Conservation (phyloP, 441 rosid species). For the Francoa sonchifolia region DNA sequence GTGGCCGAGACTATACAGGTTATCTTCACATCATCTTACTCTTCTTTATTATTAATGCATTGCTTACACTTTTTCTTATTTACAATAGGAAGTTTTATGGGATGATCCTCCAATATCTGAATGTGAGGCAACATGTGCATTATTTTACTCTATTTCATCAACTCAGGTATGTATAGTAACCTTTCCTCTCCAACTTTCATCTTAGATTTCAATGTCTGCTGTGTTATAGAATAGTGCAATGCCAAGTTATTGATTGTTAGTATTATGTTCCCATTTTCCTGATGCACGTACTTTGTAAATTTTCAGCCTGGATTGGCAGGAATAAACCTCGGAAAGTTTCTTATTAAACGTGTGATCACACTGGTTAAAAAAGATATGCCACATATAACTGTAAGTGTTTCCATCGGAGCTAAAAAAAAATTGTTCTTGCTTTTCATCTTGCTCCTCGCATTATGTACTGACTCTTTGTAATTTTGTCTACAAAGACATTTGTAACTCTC, state of each 20-base stretch:
- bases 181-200: too few relatives aligned
- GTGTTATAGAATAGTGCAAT: not conserved
- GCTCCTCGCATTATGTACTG: slow-evolving; percentile 9
- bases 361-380: slow-evolving; percentile 88
- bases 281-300: slow-evolving; percentile 18
- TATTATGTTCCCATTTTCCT: slow-evolving; percentile 9
- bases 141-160: slow-evolving; percentile 94
- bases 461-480: slow-evolving; percentile 8
- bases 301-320: slow-evolving; percentile 94
- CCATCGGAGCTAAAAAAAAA: not conserved
- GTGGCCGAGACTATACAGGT: slow-evolving; percentile 84
- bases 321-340: slow-evolving; percentile 90
- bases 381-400: slow-evolving; percentile 60
- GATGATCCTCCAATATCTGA: slow-evolving; percentile 80
- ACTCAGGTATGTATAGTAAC: slow-evolving; percentile 47
- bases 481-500: slow-evolving; percentile 79
- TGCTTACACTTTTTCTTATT: slow-evolving; percentile 4
- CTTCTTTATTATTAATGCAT: slow-evolving; percentile 5
- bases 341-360: slow-evolving; percentile 80
- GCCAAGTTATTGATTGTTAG: not conserved
- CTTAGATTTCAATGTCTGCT: not conserved
- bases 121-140: slow-evolving; percentile 62
- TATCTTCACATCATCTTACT: slow-evolving; percentile 5
- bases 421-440: not conserved
- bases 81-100: slow-evolving; percentile 83